Evolutionary conservation across 768 basidiomycete species (phyloP).

Genomic region (Leccinellum luteum): DNA sequence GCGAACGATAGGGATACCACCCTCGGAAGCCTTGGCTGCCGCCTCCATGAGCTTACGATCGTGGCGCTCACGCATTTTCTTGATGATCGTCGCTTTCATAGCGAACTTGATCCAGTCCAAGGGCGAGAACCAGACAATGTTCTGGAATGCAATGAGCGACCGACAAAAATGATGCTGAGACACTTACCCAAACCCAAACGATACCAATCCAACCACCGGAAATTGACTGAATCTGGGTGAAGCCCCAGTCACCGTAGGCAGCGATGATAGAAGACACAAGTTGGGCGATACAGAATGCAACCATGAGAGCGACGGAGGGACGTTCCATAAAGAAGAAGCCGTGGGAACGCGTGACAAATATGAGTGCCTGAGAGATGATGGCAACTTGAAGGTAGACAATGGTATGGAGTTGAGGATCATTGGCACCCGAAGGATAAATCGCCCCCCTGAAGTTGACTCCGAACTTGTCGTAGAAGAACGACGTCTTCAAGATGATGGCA

Average conservation of each 20-base stretch:
- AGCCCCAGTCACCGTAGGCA: constrained; percentile 90
- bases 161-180: neutral
- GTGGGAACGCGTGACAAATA: constrained; percentile 94
- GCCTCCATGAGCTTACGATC: constrained; percentile 40
- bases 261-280: constrained; percentile 95
- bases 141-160: constrained; percentile 43
- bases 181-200: constrained; percentile 90
- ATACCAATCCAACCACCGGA: constrained; percentile 97
- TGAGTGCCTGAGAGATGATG: constrained; percentile 97
- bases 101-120: constrained; percentile 95
- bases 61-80: constrained; percentile 69
- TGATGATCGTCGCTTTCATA: constrained; percentile 94
- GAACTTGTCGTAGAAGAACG: constrained; percentile 88
- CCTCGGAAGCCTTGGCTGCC: constrained; percentile 32
- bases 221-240: constrained; percentile 77
- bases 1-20: constrained; percentile 69
- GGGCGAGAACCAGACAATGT: constrained; percentile 94
- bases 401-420: constrained; percentile 80
- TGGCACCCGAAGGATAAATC: constrained; percentile 31
- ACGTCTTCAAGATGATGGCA: constrained; percentile 79
- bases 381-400: constrained; percentile 96
- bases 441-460: constrained; percentile 54
- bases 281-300: constrained; percentile 91
- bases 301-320: constrained; percentile 83
- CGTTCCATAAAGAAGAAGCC: constrained; percentile 97